These are phyloP conservation scores for Nothophaeocryptopus gaeumannii DNA, from an alignment of 2,329 filamentous ascomycete species.

Conservation along the genomic window DNA sequence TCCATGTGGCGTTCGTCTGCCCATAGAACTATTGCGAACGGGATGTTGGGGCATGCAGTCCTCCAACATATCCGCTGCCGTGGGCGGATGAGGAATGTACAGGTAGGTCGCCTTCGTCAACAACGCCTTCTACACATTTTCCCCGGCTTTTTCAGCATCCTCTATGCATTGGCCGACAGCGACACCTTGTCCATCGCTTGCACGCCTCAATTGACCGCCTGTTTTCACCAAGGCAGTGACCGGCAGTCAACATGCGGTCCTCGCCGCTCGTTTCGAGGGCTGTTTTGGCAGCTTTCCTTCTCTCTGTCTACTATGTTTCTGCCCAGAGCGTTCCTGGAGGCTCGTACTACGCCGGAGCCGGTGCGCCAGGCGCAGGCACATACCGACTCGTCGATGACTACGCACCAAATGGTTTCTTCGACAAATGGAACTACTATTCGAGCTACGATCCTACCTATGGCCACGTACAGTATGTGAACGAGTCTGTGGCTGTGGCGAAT, in stretches of 20 bases:
- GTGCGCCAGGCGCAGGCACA: constrained; percentile 28
- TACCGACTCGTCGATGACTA: constrained; percentile 36
- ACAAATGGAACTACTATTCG: constrained; percentile 37
- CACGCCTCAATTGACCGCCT: background rate
- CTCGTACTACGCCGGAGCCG: constrained; percentile 27
- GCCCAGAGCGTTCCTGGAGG: constrained; percentile 31
- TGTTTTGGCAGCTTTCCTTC: constrained; percentile 18
- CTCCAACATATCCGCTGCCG: background rate
- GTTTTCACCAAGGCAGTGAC: background rate
- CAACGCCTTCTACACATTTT: constrained; percentile 17
- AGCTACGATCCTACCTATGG: constrained; percentile 34
- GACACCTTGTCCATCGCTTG: background rate
- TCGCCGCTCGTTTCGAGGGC: constrained; percentile 28
- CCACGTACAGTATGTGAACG: constrained; percentile 43
- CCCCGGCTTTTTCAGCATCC: background rate
- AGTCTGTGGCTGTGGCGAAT: constrained; percentile 35
- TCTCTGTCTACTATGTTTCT: constrained; percentile 16
- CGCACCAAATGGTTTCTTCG: constrained; percentile 31
- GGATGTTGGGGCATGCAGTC: constrained; percentile 11
- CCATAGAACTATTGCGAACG: constrained; percentile 2
- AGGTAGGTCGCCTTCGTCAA: constrained; percentile 20
- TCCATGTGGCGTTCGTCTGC: constrained; percentile 2
- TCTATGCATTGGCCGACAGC: background rate
- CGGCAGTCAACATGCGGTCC: constrained; percentile 23
- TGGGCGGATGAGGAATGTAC: constrained; percentile 21